Evolutionary conservation across 441 rosid genomes (phyloP), one percentile per base, ranked within the genome.

Genomic region (Erysimum cheiri): DNA sequence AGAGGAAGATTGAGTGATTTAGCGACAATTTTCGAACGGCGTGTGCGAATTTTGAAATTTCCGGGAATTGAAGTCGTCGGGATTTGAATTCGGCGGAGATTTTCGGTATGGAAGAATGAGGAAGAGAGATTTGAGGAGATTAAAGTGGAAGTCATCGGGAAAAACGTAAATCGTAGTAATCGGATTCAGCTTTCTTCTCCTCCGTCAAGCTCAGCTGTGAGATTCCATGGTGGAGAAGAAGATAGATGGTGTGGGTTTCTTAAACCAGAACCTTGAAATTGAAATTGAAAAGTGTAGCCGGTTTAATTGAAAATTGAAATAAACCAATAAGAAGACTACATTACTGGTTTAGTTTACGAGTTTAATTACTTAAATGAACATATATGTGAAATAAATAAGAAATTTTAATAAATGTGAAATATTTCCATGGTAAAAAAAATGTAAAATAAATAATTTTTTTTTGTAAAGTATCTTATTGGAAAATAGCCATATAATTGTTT

Each of bases 1-100:
- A 76, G 79, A 1, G 79, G 79, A 52, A 76, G 76, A 6, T 70
- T 31, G 7, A 70, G 72, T 48, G 79, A 70, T 50, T 1, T 70
- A 0, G 72, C 72, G 22, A 65, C 13, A 1, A 53, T 58, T 17
- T 29, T 50, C 0, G 39, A 50, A 26, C 76, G 59, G 10, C 59
- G 67, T 10, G 46, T 3, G 52, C 67, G 67, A 22, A 49, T 3
- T 48, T 26, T 69, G 54, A 3, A 6, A 67, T 15, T 35, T 14
- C 60, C 32, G 14, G 64, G 1, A 10, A 41, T 9, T n/a, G 53
- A 74, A 50, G 22, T 41, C 56, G 62, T 26, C 49, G 61, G 67
- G 6, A 52, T 29, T 74, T 52, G 73, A 60, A 67, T 2, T 5
- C 69, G 52, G 69, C 43, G 4, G 43, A 19, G 15, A 28, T 8